A percentile compares a stretch with the other conserved stretches of the same genome.
These are phyloP conservation scores for Moesziomyces sp. DNA, from an alignment of 1,284 basidiomycete species.

Conservation along the genomic window DNA sequence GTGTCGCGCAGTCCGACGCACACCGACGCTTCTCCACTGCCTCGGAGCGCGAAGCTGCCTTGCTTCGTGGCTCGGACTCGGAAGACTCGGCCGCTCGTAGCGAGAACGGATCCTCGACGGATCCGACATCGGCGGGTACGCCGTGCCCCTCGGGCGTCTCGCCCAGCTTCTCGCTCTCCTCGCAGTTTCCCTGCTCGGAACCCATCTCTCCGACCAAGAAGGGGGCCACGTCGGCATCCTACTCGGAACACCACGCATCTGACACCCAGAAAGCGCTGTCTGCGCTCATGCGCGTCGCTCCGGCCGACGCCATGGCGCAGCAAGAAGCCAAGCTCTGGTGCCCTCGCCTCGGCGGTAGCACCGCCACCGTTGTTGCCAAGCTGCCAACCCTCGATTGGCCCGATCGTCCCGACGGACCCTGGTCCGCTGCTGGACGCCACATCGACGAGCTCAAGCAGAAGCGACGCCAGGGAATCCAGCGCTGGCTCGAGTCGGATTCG, in stretches of 20 bases:
- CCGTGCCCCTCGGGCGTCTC: conserved; percentile 44
- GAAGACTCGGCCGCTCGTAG: conserved; percentile 46
- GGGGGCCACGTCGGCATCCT: conserved; percentile 6
- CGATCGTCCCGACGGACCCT: conserved; percentile 44
- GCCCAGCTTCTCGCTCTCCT: conserved; percentile 51
- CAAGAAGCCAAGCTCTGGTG: conserved; percentile 18
- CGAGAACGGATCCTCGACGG: conserved; percentile 39
- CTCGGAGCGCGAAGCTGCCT: conserved; percentile 28
- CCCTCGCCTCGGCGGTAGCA: conserved; percentile 39
- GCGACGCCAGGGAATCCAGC: conserved; percentile 36
- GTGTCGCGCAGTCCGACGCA: conserved; percentile 8
- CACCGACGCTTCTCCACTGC: conserved; percentile 20
- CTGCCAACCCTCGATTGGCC: conserved; percentile 54
- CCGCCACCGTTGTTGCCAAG: conserved; percentile 2
- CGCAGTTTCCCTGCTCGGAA: conserved; percentile 52
- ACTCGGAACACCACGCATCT: conserved; percentile 10
- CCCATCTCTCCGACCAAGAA: conserved; percentile 44
- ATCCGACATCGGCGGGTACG: conserved; percentile 46
- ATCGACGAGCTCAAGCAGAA: conserved; percentile 38
- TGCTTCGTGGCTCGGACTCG: conserved; percentile 40
- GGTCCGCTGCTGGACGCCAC: conserved; percentile 46
- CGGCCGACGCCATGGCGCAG: conserved; percentile 6
- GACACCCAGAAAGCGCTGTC: conserved; percentile 28
- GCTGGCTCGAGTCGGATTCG: conserved; percentile 50
- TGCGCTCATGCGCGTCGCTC: conserved; percentile 20